These are phyloP conservation scores for Solanum hybrid DNA, from an alignment of 305 asterid species.

Conservation along the genomic window DNA sequence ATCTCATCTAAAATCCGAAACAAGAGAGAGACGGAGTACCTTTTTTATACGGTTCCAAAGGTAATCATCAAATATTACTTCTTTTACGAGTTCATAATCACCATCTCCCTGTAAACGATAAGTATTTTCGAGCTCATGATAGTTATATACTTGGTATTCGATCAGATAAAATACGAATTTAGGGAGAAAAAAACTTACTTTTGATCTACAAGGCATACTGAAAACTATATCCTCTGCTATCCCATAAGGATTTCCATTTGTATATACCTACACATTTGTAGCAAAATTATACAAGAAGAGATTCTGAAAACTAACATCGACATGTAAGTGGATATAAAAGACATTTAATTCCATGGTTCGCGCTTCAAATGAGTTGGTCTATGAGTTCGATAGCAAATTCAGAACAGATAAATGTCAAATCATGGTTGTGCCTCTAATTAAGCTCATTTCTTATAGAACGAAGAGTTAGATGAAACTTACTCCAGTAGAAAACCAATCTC, in stretches of 20 bases:
- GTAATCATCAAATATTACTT: conserved; percentile 67
- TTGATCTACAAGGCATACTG: conserved; percentile 98
- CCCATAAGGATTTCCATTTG: conserved; percentile 82
- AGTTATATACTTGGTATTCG: neutral
- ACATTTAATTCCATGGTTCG: neutral
- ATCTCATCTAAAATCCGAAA: neutral
- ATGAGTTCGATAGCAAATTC: neutral
- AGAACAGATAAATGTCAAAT: neutral
- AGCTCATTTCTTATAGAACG: too few relatives aligned
- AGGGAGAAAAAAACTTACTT: conserved; percentile 31
- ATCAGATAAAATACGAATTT: neutral
- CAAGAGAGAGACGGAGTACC: conserved; percentile 19
- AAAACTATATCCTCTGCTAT: conserved; percentile 83
- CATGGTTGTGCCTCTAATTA: neutral
- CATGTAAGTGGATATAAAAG: neutral
- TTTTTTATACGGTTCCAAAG: conserved; percentile 75
- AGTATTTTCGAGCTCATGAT: neutral
- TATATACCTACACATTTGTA: conserved; percentile 47
- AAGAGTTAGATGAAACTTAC: conserved; percentile 17
- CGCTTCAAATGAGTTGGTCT: neutral
- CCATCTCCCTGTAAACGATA: conserved; percentile 69
- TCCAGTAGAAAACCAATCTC: conserved; percentile 95
- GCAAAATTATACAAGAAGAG: neutral
- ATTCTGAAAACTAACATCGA: neutral
- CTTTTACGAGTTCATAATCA: conserved; percentile 86